Conservation (phyloP, 2,329 filamentous ascomycete species). For the Aschersonia sp. region DNA sequence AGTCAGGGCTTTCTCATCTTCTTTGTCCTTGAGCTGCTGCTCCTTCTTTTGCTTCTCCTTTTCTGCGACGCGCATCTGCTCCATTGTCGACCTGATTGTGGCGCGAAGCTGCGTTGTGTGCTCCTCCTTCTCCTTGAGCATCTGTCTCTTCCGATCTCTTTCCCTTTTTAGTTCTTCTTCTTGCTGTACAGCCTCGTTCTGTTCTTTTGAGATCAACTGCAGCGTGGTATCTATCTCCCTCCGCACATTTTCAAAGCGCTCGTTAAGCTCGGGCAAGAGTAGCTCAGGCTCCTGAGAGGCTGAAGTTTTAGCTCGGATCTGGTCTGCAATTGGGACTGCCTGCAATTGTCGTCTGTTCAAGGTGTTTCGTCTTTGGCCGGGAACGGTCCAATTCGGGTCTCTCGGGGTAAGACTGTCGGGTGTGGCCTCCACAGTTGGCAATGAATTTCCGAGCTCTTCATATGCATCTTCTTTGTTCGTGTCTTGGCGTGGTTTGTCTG, state of each 20-base stretch:
- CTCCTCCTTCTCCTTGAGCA: conserved; percentile 81
- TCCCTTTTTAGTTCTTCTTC: conserved; percentile 59
- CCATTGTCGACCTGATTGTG: conserved; percentile 65
- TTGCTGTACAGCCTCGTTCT: conserved; percentile 52
- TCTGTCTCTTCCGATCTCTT: conserved; percentile 62
- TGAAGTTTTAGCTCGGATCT: conserved; percentile 28
- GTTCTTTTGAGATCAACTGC: conserved; percentile 54
- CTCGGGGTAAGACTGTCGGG: conserved; percentile 45
- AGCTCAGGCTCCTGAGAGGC: conserved; percentile 42
- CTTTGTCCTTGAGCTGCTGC: conserved; percentile 52
- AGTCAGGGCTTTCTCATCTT: conserved; percentile 52
- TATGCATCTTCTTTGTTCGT: conserved; percentile 27
- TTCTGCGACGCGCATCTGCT: conserved; percentile 67
- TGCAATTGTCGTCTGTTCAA: conserved; percentile 65
- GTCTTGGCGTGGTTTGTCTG: conserved; percentile 28
- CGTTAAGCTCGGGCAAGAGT: conserved; percentile 64
- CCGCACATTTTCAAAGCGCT: conserved; percentile 64
- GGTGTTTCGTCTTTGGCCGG: conserved; percentile 32
- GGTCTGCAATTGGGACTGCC: conserved; percentile 44
- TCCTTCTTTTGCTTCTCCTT: conserved; percentile 69
- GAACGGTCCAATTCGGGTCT: conserved; percentile 39
- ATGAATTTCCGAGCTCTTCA: conserved; percentile 33
- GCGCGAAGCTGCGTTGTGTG: conserved; percentile 72
- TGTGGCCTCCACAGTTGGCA: conserved; percentile 46
- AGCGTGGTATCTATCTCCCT: conserved; percentile 72